These are phyloP conservation scores for Rhododendron vialii DNA, from an alignment of 148 eudicot species.

Conservation along the genomic window DNA sequence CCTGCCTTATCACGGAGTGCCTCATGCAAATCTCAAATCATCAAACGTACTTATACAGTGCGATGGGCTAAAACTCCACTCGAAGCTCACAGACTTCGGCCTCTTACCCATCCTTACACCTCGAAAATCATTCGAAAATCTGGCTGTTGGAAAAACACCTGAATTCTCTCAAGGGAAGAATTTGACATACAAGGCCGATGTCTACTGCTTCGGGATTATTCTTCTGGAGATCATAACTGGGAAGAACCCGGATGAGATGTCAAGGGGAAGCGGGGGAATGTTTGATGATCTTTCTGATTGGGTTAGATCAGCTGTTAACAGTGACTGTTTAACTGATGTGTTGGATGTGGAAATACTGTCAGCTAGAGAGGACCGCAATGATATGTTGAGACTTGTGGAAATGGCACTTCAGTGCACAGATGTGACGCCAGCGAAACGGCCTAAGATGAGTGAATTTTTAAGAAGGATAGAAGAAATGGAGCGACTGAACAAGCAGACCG, in stretches of 20 bases:
- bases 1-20: constrained; percentile 23
- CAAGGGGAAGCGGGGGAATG: background rate
- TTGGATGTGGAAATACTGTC: constrained; percentile 41
- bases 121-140: constrained; percentile 14
- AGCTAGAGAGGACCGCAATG: constrained; percentile 33
- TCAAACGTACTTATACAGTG: constrained; percentile 33
- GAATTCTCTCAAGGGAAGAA: constrained; percentile 25
- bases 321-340: constrained; percentile 46
- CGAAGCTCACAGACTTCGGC: constrained; percentile 43
- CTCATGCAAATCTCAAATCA: constrained; percentile 56
- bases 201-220: constrained; percentile 43
- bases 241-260: constrained; percentile 20
- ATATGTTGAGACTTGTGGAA: constrained; percentile 35
- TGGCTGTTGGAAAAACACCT: constrained; percentile 28
- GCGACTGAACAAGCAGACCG: background rate
- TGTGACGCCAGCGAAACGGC: constrained; percentile 31
- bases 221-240: constrained; percentile 46
- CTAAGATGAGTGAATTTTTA: constrained; percentile 33
- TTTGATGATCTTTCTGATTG: constrained; percentile 34
- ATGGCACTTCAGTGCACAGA: constrained; percentile 44
- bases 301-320: constrained; percentile 29
- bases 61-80: constrained; percentile 12
- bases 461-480: constrained; percentile 32
- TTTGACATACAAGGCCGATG: constrained; percentile 31
- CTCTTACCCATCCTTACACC: constrained; percentile 27